Evolutionary conservation across 2,329 filamentous ascomycete genomes (phyloP).

Genomic region (Trichoderma breve): DNA sequence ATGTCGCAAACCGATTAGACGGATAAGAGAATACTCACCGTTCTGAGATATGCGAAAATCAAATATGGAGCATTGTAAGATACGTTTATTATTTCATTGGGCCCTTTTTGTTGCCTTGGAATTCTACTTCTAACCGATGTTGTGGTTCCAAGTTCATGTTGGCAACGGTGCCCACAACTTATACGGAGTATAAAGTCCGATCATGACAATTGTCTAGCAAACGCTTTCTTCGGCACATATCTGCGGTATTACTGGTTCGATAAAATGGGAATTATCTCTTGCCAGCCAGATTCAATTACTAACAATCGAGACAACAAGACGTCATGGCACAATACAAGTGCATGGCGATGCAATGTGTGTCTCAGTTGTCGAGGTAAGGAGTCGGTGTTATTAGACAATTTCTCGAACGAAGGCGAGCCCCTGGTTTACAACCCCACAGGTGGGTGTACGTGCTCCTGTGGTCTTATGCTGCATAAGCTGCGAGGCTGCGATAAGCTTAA

Average conservation of each 20-base stretch:
- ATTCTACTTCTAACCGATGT: neutral
- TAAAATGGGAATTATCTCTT: neutral
- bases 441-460: neutral
- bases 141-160: neutral
- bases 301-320: neutral
- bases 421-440: neutral
- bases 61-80: neutral
- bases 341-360: neutral
- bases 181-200: neutral
- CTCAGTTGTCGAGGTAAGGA: neutral
- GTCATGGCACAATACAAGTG: neutral
- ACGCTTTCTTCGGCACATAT: neutral
- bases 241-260: neutral
- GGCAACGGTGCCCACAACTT: neutral
- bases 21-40: neutral
- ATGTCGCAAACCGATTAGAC: conserved; percentile 14
- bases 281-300: neutral
- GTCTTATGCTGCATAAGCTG: neutral
- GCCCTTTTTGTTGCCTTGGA: neutral
- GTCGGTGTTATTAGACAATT: neutral
- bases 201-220: neutral
- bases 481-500: neutral
- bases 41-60: neutral
- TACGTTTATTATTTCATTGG: neutral
- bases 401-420: neutral